phyloP scores from a whole-genome alignment of 1,139 yeast species.

The Blastobotrys malaysiensis region DNA sequence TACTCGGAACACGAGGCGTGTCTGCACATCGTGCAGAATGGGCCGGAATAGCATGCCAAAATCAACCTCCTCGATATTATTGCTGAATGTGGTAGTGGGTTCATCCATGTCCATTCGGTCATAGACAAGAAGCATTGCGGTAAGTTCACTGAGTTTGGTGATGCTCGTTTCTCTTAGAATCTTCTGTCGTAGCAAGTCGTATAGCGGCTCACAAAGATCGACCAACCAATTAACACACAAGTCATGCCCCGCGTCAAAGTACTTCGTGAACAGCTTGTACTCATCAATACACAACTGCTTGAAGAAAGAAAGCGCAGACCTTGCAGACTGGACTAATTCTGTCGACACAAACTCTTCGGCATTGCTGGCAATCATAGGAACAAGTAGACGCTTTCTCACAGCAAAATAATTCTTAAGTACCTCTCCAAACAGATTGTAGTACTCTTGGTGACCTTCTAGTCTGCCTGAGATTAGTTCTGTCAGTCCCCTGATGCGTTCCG shows the following conservation, averaged over 20 bases:
- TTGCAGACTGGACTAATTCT: constrained; percentile 26
- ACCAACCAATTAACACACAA: constrained; percentile 52
- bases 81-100: not conserved
- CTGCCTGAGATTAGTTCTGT: constrained; percentile 49
- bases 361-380: constrained; percentile 37
- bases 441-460: constrained; percentile 47
- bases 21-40: constrained; percentile 68
- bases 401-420: constrained; percentile 59
- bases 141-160: constrained; percentile 63
- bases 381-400: constrained; percentile 46
- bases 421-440: constrained; percentile 62
- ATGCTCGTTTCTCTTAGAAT: constrained; percentile 68
- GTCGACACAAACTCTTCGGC: constrained; percentile 24
- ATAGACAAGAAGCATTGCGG: constrained; percentile 63
- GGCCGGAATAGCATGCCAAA: constrained; percentile 64
- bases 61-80: constrained; percentile 25
- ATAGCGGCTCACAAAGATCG: constrained; percentile 65
- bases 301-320: constrained; percentile 33
- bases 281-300: constrained; percentile 60
- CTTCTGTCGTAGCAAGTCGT: constrained; percentile 60
- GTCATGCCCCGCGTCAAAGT: constrained; percentile 41
- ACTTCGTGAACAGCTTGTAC: constrained; percentile 46
- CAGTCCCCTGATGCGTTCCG: constrained; percentile 42
- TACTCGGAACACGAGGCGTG: constrained; percentile 71
- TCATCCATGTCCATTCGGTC: constrained; percentile 46